Evolutionary conservation across 2,329 filamentous ascomycete species (phyloP).

Genomic region (Escovopsis sp.): DNA sequence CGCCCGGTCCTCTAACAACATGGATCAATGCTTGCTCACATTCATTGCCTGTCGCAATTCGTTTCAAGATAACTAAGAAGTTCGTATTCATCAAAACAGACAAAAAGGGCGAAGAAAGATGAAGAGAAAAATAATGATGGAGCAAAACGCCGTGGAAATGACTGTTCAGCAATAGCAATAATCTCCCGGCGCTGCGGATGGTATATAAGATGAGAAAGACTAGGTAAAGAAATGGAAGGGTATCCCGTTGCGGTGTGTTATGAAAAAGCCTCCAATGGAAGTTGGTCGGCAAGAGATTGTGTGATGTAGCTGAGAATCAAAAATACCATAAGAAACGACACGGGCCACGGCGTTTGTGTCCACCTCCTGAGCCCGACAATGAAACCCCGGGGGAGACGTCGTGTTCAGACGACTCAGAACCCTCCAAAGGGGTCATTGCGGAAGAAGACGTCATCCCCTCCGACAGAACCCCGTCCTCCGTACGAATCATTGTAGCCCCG

Average conservation of each 20-base stretch:
- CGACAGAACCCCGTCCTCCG: conserved; percentile 28
- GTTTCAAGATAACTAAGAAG: neutral
- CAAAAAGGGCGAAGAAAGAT: no score
- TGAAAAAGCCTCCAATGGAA: neutral
- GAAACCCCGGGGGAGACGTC: no score
- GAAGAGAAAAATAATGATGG: neutral
- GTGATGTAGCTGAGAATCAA: no score
- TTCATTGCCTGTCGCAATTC: neutral
- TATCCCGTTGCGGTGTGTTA: conserved; percentile 7
- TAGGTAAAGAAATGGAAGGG: conserved; percentile 4
- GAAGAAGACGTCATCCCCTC: conserved; percentile 39
- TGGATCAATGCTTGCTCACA: neutral
- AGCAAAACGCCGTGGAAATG: no score
- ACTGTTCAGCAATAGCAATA: no score
- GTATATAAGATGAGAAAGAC: conserved; percentile 1
- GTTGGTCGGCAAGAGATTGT: neutral
- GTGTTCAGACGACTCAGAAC: conserved; percentile 28
- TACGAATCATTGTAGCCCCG: conserved; percentile 35
- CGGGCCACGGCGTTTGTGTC: no score
- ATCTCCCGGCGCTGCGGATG: neutral
- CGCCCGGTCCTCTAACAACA: conserved; percentile 1
- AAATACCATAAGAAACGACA: no score
- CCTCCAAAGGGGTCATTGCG: conserved; percentile 48
- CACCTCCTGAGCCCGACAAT: no score
- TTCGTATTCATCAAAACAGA: no score